These are phyloP conservation scores for Colletotrichum chrysophilum DNA, from an alignment of 2,329 filamentous ascomycete species.

Conservation along the genomic window DNA sequence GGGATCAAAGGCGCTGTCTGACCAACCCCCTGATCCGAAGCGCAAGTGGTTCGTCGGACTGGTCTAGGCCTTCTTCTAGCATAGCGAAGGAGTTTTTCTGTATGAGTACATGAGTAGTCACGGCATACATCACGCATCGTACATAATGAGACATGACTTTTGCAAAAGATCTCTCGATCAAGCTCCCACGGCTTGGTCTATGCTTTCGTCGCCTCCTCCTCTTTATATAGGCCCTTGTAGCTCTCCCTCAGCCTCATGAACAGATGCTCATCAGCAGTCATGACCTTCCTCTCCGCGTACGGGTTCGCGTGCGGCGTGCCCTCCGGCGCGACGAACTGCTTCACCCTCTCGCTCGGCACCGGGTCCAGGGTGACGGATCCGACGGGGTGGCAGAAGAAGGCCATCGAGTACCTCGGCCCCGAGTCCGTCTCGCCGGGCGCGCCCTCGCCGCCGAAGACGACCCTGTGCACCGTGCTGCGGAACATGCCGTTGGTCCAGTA, in stretches of 20 bases:
- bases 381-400: constrained; percentile 72
- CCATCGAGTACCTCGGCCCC: constrained; percentile 68
- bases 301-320: constrained; percentile 44
- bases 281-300: constrained; percentile 56
- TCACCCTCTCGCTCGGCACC: constrained; percentile 66
- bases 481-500: constrained; percentile 93
- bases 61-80: constrained; percentile 29
- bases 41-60: constrained; percentile 49
- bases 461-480: constrained; percentile 86
- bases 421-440: constrained; percentile 48
- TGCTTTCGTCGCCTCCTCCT: constrained; percentile 29
- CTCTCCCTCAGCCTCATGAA: constrained; percentile 64
- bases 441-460: constrained; percentile 64
- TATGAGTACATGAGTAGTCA: background rate
- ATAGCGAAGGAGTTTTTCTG: background rate
- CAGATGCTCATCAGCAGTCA: constrained; percentile 70
- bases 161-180: background rate
- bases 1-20: background rate
- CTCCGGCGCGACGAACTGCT: constrained; percentile 39
- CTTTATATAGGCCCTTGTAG: constrained; percentile 61
- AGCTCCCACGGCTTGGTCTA: background rate
- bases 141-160: background rate
- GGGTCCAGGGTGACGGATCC: constrained; percentile 56
- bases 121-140: background rate
- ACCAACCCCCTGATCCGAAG: constrained; percentile 40